A percentile compares a stretch with the other conserved stretches of the same genome.
Evolutionary conservation across 352 stramenopile genomes (phyloP).

Genomic region (Peronospora tabacina): DNA sequence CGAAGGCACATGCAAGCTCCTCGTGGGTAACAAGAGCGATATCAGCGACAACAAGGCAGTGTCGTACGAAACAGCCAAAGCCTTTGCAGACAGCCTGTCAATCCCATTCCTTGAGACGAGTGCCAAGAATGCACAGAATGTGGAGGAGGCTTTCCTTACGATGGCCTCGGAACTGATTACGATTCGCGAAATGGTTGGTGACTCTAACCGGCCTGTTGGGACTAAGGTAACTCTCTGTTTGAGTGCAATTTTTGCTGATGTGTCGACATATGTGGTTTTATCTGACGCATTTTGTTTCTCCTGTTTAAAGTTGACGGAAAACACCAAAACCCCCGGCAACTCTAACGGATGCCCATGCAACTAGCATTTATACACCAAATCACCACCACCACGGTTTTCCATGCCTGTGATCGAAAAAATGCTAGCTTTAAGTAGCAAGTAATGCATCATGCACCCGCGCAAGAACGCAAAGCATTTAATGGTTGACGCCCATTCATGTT

Average conservation of each 20-base stretch:
- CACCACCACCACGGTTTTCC: not conserved
- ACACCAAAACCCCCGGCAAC: constrained; percentile 29
- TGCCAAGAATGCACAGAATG: constrained; percentile 97
- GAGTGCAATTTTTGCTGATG: constrained; percentile 5
- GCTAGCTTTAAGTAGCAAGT: constrained; percentile 19
- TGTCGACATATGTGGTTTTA: constrained; percentile 2
- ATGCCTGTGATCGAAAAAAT: constrained; percentile 8
- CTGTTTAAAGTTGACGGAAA: constrained; percentile 30
- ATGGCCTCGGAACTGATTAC: constrained; percentile 98
- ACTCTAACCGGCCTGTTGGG: constrained; percentile 54
- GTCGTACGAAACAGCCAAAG: constrained; percentile 94
- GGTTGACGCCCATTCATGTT: constrained; percentile 7
- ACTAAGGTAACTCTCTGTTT: constrained; percentile 41
- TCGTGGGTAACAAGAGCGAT: constrained; percentile 99
- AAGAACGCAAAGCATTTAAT: constrained; percentile 7
- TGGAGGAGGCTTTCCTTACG: constrained; percentile 98
- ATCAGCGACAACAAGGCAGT: constrained; percentile 94
- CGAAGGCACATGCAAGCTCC: constrained; percentile 98
- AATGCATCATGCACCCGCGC: constrained; percentile 12
- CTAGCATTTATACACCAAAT: constrained; percentile 10
- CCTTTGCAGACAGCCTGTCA: constrained; percentile 93
- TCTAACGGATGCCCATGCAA: constrained; percentile 37
- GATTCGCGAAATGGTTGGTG: constrained; percentile 83
- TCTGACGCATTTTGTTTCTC: constrained; percentile 12
- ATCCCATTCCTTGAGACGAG: constrained; percentile 99